Evolutionary conservation across 495 filamentous ascomycete genomes (phyloP).

Genomic region (Trichoderma erinaceum): DNA sequence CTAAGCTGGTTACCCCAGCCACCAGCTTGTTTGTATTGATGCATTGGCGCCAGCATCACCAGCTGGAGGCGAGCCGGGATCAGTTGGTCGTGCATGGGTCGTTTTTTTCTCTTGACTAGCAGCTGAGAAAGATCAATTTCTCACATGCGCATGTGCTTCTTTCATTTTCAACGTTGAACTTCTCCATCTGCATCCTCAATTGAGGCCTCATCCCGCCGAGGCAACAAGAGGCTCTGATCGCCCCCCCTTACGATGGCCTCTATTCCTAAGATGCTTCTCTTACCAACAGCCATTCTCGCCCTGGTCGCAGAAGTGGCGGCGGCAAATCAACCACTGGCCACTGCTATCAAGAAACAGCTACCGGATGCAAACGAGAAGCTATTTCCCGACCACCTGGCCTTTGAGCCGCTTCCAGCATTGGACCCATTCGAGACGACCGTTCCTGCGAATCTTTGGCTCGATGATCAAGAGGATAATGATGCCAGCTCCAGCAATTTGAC

Average conservation of each 20-base stretch:
- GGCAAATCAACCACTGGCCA: conserved; percentile 17
- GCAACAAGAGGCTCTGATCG: background rate
- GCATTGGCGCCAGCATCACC: background rate
- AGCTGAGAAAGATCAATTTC: background rate
- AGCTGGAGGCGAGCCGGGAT: background rate
- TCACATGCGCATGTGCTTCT: background rate
- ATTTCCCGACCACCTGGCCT: conserved; percentile 55
- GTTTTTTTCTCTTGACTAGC: background rate
- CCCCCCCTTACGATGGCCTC: conserved; percentile 15
- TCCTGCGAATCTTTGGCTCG: conserved; percentile 17
- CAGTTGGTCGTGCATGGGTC: background rate
- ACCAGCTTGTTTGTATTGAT: conserved; percentile 16
- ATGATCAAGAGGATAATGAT: conserved; percentile 22
- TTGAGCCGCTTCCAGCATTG: conserved; percentile 23
- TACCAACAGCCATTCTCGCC: conserved; percentile 29
- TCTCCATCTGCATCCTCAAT: background rate
- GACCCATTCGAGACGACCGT: conserved; percentile 19
- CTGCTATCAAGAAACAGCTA: conserved; percentile 66
- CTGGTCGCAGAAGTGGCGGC: conserved; percentile 23
- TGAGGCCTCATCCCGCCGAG: background rate
- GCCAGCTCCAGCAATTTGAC: conserved; percentile 28
- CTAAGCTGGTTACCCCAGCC: conserved; percentile 15
- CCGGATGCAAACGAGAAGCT: conserved; percentile 82
- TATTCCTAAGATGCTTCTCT: conserved; percentile 32
- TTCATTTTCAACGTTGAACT: background rate